Conservation (phyloP, 2,329 filamentous ascomycete genomes). For the Sclerotiophoma versabilis region DNA sequence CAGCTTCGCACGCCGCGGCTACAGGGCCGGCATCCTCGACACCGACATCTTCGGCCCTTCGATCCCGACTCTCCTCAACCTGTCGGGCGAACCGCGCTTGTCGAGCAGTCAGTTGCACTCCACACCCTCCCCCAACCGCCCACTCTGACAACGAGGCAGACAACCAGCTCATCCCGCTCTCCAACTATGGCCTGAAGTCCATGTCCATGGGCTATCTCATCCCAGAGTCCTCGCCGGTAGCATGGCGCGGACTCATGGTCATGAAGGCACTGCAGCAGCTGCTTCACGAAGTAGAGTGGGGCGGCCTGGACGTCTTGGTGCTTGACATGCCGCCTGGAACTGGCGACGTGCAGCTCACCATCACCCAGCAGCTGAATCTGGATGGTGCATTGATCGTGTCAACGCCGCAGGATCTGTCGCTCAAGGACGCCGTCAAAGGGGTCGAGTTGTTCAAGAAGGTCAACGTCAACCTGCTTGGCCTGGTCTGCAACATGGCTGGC, state of each 20-base stretch:
- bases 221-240: slow-evolving; percentile 79
- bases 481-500: slow-evolving; percentile 65
- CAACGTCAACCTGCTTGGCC: slow-evolving; percentile 77
- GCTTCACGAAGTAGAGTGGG: slow-evolving; percentile 95
- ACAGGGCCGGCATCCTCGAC: slow-evolving; percentile 87
- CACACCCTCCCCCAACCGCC: neutral
- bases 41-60: slow-evolving; percentile 97
- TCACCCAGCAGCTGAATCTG: slow-evolving; percentile 90
- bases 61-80: slow-evolving; percentile 85
- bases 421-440: slow-evolving; percentile 90
- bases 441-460: slow-evolving; percentile 93
- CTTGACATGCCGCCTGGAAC: slow-evolving; percentile 93
- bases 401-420: slow-evolving; percentile 90
- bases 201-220: slow-evolving; percentile 99
- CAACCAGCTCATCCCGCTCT: slow-evolving; percentile 83
- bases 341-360: slow-evolving; percentile 94
- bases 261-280: slow-evolving; percentile 97
- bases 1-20: slow-evolving; percentile 80
- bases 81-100: slow-evolving; percentile 79
- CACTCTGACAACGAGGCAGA: slow-evolving; percentile 54
- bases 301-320: slow-evolving; percentile 83
- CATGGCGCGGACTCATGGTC: slow-evolving; percentile 96
- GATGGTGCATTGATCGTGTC: slow-evolving; percentile 88
- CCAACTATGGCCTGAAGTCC: slow-evolving; percentile 93
- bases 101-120: slow-evolving; percentile 66